Evolutionary conservation across 495 filamentous ascomycete species (phyloP).

Genomic region (Aspergillus wentii): DNA sequence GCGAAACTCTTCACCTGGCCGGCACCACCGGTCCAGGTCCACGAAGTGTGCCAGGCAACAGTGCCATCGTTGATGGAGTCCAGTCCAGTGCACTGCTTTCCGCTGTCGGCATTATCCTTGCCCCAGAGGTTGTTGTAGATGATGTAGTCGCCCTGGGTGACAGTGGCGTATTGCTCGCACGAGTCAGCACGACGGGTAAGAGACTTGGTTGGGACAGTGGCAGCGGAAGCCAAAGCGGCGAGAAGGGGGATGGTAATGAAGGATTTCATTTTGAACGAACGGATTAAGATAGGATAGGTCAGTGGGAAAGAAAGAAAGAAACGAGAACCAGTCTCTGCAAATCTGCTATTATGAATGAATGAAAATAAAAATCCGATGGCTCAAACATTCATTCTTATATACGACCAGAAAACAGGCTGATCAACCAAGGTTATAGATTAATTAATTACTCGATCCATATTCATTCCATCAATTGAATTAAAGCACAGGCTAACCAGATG

Average conservation of each 20-base stretch:
- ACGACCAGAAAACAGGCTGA: too few species aligned
- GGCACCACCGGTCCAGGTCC: slow-evolving; percentile 50
- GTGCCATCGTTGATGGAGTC: slow-evolving; percentile 39
- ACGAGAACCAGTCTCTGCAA: too few species aligned
- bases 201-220: slow-evolving; percentile 29
- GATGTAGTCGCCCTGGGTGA: slow-evolving; percentile 42
- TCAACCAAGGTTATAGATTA: too few species aligned
- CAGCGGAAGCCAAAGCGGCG: slow-evolving; percentile 27
- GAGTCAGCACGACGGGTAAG: slow-evolving; percentile 38
- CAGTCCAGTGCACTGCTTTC: slow-evolving; percentile 54
- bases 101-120: slow-evolving; percentile 31
- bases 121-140: slow-evolving; percentile 56
- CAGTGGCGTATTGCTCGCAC: slow-evolving; percentile 47
- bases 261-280: slow-evolving; percentile 30
- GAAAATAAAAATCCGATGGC: too few species aligned
- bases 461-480: too few species aligned
- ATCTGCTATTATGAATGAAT: too few species aligned
- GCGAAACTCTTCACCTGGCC: slow-evolving; percentile 57
- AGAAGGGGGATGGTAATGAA: slow-evolving; percentile 23
- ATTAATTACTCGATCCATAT: too few species aligned
- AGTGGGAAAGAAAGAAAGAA: too few species aligned
- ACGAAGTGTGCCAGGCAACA: slow-evolving; percentile 53
- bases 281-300: slow-evolving; percentile 1
- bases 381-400: too few species aligned
- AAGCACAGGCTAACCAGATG: too few species aligned